Base-by-base conservation (phyloP, 768 basidiomycete species). In the Leccinum arenicola region DNA sequence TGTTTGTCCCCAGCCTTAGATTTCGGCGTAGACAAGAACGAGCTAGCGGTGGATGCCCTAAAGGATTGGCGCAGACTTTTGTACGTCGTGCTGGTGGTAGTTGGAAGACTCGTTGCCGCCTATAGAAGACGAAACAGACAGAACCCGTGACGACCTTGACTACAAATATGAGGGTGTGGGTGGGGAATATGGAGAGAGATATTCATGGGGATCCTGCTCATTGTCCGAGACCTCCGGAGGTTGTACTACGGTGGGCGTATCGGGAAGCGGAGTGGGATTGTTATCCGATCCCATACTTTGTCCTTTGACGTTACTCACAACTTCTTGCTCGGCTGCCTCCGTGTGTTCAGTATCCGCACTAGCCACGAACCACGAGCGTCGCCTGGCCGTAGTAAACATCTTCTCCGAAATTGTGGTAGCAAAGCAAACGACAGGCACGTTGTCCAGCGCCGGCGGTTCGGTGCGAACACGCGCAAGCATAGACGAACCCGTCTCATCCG, bases 1-100 rank as follows among this genome's bases (percentile, higher is more conserved):
- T 95, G 89, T 69, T 93, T 95, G 72, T 95, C 95, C 23, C 75
- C 76, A 1, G 87, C 84, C 45, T 87, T 88, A 6, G 91, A 85
- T 69, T 89, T 90, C 54, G 92, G 80, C 23, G 88, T 86, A 15
- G 89, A 84, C 50, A 96, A 82, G 76, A 97, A 89, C 17, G 87
- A 75, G n/a, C 81, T 63, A 3, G 72, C 61, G n/a, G 73, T 62
- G 19, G 62, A 59, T 11, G 70, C 45, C 4, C 62, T 63, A 10
- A 82, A 73, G 23, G 86, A 78, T 55, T 80, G 81, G 1, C 80
- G 71, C 4, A 81, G 71, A 36, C 74, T 74, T 55, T 68, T 74
- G 56, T 59, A 66, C 7, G 65, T 50, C 54, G 62, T 48, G 48
- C 65, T 66, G 5, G 74, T 66, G 29, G 14, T 70, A 68, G 54